Base-by-base conservation (phyloP, 164 flowering plant genomes). In the Brasenia schreberi region DNA sequence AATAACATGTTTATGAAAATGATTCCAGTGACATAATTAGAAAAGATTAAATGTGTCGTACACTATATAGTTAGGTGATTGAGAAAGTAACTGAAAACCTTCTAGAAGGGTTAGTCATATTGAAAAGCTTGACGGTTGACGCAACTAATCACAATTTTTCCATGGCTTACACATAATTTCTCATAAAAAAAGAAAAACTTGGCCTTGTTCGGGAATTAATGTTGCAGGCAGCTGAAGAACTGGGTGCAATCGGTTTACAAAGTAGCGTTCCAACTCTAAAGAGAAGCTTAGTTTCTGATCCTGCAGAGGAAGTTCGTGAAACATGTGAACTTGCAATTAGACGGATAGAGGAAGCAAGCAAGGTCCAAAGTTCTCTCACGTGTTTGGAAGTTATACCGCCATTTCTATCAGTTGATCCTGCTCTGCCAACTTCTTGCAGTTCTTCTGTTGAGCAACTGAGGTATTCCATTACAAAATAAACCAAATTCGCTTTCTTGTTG, bases 211-310 rank as follows among this genome's bases (percentile, higher is more conserved):
- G 2, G 39, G 39, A 33, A 33, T 33, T 76, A 27, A 45, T 63
- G 70, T 19, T 18, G 7, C 75, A 93, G 98, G 99, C 97, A 63
- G 99, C 97, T 9, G 99, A 91, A 80, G 99, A 97, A 67, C 94
- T 94, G 67, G 99, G 97, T 42, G 99, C 97, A 10, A 91, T 94
- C 78, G 96, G 93, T 65, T 78, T 85, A 59, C 82, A 80, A 69
- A 75, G 79, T 73, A 94, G 83, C 69, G 42, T 86, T 65, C 74
- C 85, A 33, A 66, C 81, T 16, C 68, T 94, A 49, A 75, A 82
- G 76, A 82, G 73, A 59, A 85, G 87, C 69, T 79, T 87, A 79
- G 81, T 60, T 66, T 71, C 68, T 43, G 99, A 94, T 79, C 99
- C 99, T 43, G 96, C 97, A 64, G 85, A 76, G 62, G 97, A 94